Conservation (phyloP, 2,329 filamentous ascomycete species). For the Pestalotiopsis fici region DNA sequence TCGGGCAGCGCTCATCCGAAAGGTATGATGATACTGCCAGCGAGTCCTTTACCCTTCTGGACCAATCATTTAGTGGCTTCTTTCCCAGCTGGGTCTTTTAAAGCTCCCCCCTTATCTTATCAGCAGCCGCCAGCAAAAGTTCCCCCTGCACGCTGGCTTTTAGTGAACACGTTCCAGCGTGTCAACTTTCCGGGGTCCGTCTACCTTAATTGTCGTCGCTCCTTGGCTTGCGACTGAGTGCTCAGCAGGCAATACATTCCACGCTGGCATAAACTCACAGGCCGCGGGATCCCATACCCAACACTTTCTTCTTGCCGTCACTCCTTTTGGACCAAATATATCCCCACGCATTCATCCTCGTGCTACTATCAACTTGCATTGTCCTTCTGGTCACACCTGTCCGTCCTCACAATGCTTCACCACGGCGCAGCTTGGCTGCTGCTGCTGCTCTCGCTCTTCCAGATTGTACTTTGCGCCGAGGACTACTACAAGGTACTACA, state of each 20-base stretch:
- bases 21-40: neutral
- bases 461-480: conserved; percentile 60
- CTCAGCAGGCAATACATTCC: neutral
- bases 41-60: neutral
- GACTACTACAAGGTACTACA: conserved; percentile 79
- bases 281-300: neutral
- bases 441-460: conserved; percentile 54
- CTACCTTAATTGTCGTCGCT: neutral
- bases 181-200: conserved; percentile 4
- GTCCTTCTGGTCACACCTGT: neutral
- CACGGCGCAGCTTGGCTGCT: conserved; percentile 51
- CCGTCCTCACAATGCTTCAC: conserved; percentile 49
- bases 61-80: neutral
- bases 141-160: conserved; percentile 13
- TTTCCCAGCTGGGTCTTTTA: neutral
- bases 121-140: conserved; percentile 10
- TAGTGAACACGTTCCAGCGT: conserved; percentile 14
- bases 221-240: neutral
- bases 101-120: conserved; percentile 4
- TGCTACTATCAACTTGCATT: neutral
- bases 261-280: conserved; percentile 6
- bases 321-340: neutral
- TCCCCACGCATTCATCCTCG: neutral
- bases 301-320: neutral
- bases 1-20: no score